Conservation (phyloP, 1,284 basidiomycete genomes). For the Moesziomyces parantarcticus region DNA sequence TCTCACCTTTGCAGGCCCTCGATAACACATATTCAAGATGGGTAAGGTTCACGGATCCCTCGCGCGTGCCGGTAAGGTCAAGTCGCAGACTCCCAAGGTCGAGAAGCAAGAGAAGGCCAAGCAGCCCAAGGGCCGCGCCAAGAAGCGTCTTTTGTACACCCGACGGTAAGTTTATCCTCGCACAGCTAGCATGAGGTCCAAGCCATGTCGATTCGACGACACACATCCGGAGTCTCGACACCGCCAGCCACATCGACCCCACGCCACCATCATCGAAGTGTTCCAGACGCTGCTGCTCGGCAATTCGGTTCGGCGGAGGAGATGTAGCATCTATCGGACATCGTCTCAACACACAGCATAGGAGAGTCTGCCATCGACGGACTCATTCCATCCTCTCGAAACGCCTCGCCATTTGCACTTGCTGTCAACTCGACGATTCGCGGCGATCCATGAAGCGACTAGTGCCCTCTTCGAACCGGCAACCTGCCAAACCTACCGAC, state of each 20-base stretch:
- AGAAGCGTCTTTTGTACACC: conserved; percentile 95
- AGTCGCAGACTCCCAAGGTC: conserved; percentile 89
- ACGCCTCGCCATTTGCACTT: too few relatives aligned
- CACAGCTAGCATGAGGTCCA: background rate
- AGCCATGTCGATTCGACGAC: conserved; percentile 7
- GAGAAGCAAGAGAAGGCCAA: conserved; percentile 99
- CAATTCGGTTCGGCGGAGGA: too few relatives aligned
- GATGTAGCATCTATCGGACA: too few relatives aligned
- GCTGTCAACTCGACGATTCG: too few relatives aligned
- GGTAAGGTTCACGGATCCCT: conserved; percentile 96
- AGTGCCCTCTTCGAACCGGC: too few relatives aligned
- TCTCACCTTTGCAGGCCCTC: conserved; percentile 20
- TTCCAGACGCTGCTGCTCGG: too few relatives aligned
- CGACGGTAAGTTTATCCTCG: conserved; percentile 76
- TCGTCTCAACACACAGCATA: too few relatives aligned
- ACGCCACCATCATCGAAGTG: too few relatives aligned
- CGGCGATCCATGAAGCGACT: background rate
- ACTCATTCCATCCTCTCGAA: too few relatives aligned
- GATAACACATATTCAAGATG: conserved; percentile 68
- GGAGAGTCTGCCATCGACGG: too few relatives aligned
- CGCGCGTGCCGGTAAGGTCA: conserved; percentile 99
- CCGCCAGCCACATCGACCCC: too few relatives aligned
- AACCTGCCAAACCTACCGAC: too few relatives aligned
- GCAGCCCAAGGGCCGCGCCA: conserved; percentile 91
- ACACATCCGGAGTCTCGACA: background rate